phyloP scores from a whole-genome alignment of 2,329 filamentous ascomycete genomes.

The Cladosporium velox region DNA sequence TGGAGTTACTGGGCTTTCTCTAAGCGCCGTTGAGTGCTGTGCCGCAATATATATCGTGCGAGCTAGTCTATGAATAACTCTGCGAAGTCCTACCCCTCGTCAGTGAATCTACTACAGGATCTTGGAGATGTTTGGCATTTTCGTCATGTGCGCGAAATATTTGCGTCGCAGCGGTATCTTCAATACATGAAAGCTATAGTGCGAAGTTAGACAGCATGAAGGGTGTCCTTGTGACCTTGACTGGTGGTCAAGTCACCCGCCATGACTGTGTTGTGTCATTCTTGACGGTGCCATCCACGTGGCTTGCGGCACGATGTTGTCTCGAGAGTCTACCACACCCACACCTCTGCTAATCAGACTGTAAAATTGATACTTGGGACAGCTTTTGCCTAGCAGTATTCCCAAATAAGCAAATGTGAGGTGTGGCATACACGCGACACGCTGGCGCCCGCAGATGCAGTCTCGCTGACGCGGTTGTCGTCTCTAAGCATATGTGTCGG shows the following conservation, averaged over 20 bases:
- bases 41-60: background rate
- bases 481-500: background rate
- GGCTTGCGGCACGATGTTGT: background rate
- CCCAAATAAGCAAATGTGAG: background rate
- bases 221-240: background rate
- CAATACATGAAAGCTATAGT: background rate
- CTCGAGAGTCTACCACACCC: background rate
- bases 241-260: background rate
- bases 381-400: background rate
- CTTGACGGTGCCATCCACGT: background rate
- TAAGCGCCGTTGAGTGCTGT: background rate
- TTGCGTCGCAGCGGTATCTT: background rate
- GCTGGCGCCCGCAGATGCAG: background rate
- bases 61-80: slow-evolving; percentile 1
- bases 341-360: background rate
- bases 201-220: background rate
- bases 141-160: background rate
- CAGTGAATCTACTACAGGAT: background rate
- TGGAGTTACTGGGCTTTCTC: background rate
- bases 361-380: no score
- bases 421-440: no score
- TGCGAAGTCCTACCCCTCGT: background rate
- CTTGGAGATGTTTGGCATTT: background rate
- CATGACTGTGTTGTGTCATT: background rate
- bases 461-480: background rate